A percentile compares a stretch with the other conserved stretches of the same genome.
Conservation (phyloP, 2,329 filamentous ascomycete genomes). For the Cyanodermella asteris region DNA sequence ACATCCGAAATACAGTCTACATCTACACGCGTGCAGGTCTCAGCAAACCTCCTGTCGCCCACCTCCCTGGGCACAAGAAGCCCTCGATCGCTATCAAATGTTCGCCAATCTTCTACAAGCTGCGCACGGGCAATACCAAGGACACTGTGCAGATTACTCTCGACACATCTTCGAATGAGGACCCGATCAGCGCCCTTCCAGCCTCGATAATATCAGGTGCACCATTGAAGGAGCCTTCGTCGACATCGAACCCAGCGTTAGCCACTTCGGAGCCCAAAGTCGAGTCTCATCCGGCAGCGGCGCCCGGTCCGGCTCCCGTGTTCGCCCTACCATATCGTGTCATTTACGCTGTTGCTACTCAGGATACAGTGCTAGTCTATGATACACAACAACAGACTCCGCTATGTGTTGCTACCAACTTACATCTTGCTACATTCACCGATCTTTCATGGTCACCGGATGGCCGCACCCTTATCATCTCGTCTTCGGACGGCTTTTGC, state of each 20-base stretch:
- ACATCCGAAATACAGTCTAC: constrained; percentile 92
- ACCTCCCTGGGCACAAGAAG: constrained; percentile 93
- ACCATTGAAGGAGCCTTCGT: constrained; percentile 28
- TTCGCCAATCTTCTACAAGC: constrained; percentile 70
- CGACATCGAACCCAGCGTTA: constrained; percentile 30
- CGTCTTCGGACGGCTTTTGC: constrained; percentile 96
- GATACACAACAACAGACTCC: constrained; percentile 94
- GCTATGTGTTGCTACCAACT: constrained; percentile 81
- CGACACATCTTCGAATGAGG: constrained; percentile 74
- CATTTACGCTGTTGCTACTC: constrained; percentile 89
- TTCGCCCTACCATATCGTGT: constrained; percentile 83
- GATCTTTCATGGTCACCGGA: constrained; percentile 79
- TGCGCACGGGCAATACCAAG: constrained; percentile 40
- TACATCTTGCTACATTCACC: constrained; percentile 94
- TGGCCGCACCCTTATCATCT: constrained; percentile 64
- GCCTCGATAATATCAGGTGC: constrained; percentile 59
- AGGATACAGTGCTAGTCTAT: constrained; percentile 84
- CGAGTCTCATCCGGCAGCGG: constrained; percentile 27
- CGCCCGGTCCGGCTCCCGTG: constrained; percentile 35
- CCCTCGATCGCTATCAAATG: constrained; percentile 90
- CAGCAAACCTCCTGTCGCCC: constrained; percentile 86
- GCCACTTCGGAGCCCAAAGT: constrained; percentile 19
- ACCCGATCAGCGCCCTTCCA: constrained; percentile 61
- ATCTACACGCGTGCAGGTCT: constrained; percentile 92
- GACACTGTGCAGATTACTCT: constrained; percentile 78